phyloP scores from a whole-genome alignment of 164 flowering plant genomes.

The Chimonanthus salicifolius region DNA sequence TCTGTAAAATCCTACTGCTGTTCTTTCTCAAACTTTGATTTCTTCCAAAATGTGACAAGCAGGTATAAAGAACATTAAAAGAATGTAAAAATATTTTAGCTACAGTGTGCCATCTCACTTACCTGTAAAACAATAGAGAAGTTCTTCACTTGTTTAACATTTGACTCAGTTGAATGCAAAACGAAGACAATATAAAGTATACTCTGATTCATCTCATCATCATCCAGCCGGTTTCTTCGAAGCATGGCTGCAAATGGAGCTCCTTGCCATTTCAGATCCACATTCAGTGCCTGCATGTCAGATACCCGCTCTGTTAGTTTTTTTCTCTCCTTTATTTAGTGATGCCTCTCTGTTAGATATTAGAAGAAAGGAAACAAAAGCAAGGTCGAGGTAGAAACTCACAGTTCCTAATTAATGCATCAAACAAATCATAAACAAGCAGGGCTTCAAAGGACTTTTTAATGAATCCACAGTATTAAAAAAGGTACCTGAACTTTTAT shows the following conservation, averaged over 20 bases:
- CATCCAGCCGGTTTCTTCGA: slow-evolving; percentile 53
- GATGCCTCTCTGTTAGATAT: slow-evolving; percentile 1
- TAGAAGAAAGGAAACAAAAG: not conserved
- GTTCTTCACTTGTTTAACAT: slow-evolving; percentile 62
- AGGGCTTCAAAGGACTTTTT: not conserved
- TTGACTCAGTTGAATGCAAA: slow-evolving; percentile 48
- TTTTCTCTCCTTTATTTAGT: too few relatives aligned
- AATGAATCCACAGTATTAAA: not conserved
- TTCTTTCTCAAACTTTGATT: not conserved
- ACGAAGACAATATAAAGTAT: slow-evolving; percentile 41
- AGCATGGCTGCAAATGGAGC: slow-evolving; percentile 91
- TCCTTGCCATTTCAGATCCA: slow-evolving; percentile 86
- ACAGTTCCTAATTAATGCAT: not conserved
- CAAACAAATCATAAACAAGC: not conserved
- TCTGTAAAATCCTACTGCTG: not conserved
- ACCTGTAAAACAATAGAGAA: slow-evolving; percentile 83
- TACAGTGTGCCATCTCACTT: slow-evolving; percentile 2
- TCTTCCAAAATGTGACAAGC: not conserved
- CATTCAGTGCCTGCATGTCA: slow-evolving; percentile 54
- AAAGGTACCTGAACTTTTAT: slow-evolving; percentile 58
- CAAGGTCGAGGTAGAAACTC: not conserved
- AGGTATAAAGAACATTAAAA: not conserved
- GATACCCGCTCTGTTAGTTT: not conserved
- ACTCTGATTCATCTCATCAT: slow-evolving; percentile 36
- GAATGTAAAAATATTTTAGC: not conserved